Base-by-base conservation (phyloP, 2,329 filamentous ascomycete genomes). In the Huntiella omanensis region DNA sequence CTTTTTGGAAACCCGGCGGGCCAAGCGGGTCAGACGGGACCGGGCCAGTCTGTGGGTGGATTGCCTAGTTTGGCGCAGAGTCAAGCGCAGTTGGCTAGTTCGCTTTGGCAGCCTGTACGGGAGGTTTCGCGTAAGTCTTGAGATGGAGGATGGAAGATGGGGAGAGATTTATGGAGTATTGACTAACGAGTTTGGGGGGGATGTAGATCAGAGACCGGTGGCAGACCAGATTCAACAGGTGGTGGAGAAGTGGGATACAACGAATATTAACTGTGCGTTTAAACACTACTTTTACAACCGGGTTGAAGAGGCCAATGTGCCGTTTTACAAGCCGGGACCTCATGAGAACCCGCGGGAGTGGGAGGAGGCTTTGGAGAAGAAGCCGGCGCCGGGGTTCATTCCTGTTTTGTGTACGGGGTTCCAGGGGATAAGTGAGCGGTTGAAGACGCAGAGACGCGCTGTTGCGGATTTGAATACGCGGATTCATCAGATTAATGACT, bases 251-350 rank as follows among this genome's bases (percentile, higher is more conserved):
- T 91, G 83, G 83, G 70, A 82, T 51, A 77, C 81, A 1, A 61
- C 68, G 19, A 72, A 69, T 58, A 69, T 75, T 16, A 75, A 75
- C 57, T 86, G 81, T 55, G 74, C 73, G 22, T 85, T 91, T 64
- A 81, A 84, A 60, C 69, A 82, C 57, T 88, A 88, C 65, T 84
- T 91, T 60, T 92, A 91, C 69, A 91, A 91, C 63, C 77, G 83
- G 53, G 82, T 87, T 52, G 77, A 81, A 52, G 75, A 81, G 55
- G 72, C 75, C 45, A 71, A 73, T 57, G 77, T 80, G n/a, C 81
- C 81, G 8, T 86, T 81, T 60, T 87, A 82, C 60, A 73, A 77
- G 52, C 81, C 81, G 2, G 68, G 73, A 12, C 65, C 75, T 1
- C 67, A 73, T 53, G 84, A 91, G 57, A 77, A 87, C 56, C 74